Evolutionary conservation across 1,284 basidiomycete genomes (phyloP).

Genomic region (Mycena sp.): DNA sequence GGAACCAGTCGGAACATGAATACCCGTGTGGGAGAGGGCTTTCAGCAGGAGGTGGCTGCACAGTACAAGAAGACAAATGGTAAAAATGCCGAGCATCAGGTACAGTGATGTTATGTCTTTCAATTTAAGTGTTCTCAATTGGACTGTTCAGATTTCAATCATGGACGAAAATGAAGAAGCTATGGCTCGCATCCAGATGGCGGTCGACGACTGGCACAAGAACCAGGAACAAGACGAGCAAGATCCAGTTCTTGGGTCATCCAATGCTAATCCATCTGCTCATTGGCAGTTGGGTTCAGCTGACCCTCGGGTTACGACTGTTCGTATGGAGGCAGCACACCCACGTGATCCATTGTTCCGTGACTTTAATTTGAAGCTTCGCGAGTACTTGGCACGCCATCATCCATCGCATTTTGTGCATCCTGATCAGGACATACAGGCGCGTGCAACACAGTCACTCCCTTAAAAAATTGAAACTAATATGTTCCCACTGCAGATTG

Average conservation of each 20-base stretch:
- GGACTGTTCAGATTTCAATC: slow-evolving; percentile 5
- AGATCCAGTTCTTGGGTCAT: neutral
- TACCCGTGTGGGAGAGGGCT: slow-evolving; percentile 9
- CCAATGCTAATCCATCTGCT: neutral
- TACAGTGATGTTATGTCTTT: slow-evolving; percentile 18
- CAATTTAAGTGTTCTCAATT: neutral
- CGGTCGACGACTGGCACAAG: neutral
- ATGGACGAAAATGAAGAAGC: slow-evolving; percentile 20
- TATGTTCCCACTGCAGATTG: neutral
- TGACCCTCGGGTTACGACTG: neutral
- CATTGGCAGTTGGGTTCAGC: neutral
- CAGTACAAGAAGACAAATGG: slow-evolving; percentile 8
- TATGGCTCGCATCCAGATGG: slow-evolving; percentile 19
- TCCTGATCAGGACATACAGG: neutral
- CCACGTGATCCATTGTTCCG: neutral
- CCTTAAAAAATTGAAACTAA: neutral
- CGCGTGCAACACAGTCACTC: neutral
- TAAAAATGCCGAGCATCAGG: slow-evolving; percentile 30
- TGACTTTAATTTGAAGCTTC: slow-evolving; percentile 6
- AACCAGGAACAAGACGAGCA: slow-evolving; percentile 1
- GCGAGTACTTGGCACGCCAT: neutral
- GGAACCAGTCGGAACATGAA: slow-evolving; percentile 9
- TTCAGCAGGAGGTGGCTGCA: slow-evolving; percentile 10
- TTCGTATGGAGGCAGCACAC: neutral
- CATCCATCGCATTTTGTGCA: neutral